Evolutionary conservation across 208 protist species (phyloP).

Genomic region (Angomonas desouzai): DNA sequence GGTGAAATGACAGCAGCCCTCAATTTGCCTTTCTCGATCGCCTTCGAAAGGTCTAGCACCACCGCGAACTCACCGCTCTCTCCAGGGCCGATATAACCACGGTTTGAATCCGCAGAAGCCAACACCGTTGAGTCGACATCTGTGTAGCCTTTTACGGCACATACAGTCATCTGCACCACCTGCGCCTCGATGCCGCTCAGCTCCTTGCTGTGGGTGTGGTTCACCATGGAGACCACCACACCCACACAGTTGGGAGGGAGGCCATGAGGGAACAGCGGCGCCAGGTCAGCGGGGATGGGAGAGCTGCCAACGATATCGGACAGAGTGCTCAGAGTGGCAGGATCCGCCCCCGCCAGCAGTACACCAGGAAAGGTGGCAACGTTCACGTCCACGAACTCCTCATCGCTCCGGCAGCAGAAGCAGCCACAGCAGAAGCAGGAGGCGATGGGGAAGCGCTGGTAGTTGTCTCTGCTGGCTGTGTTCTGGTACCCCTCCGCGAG

Average conservation of each 20-base stretch:
- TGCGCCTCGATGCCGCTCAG: background rate
- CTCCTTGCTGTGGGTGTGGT: background rate
- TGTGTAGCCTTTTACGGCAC: background rate
- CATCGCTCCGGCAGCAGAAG: background rate
- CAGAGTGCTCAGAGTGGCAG: background rate
- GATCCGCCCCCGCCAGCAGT: background rate
- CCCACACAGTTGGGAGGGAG: background rate
- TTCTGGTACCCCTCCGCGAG: background rate
- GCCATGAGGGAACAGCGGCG: background rate
- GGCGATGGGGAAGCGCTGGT: background rate
- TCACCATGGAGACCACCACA: background rate
- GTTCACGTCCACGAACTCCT: conserved; percentile 1
- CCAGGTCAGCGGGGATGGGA: background rate
- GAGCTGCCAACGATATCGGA: background rate
- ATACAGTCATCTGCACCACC: background rate
- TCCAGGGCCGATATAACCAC: background rate
- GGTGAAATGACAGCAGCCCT: background rate
- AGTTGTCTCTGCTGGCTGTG: background rate
- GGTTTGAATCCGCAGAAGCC: background rate
- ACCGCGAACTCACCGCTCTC: background rate
- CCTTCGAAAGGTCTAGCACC: background rate
- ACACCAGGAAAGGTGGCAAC: background rate
- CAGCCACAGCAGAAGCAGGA: background rate
- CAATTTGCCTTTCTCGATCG: background rate
- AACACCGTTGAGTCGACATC: background rate